Percentiles rank a stretch among this genome's conserved stretches.
Evolutionary conservation across 2,329 filamentous ascomycete species (phyloP).

Genomic region (Claviceps africana): DNA sequence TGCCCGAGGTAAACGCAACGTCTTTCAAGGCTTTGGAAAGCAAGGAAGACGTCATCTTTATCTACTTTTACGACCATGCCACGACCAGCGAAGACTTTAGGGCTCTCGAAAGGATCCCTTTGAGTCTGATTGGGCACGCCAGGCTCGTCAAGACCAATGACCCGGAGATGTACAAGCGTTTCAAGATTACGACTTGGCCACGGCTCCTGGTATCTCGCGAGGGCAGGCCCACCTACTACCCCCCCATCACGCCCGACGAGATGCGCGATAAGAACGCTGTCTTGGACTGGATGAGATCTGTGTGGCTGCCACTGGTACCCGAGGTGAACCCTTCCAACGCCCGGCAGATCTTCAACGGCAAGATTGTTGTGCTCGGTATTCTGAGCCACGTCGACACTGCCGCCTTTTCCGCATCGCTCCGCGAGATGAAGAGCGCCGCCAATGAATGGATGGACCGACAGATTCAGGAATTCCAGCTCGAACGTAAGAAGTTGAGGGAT

Average conservation of each 20-base stretch:
- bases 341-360: conserved; percentile 86
- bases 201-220: conserved; percentile 79
- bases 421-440: conserved; percentile 89
- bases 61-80: conserved; percentile 96
- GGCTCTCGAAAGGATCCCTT: conserved; percentile 71
- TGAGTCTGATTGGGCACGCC: conserved; percentile 81
- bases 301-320: conserved; percentile 91
- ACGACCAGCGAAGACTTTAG: conserved; percentile 85
- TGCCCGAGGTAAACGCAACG: conserved; percentile 66
- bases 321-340: conserved; percentile 87
- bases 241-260: conserved; percentile 70
- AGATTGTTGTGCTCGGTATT: conserved; percentile 85
- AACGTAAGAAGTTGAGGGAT: conserved; percentile 84
- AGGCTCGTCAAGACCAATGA: conserved; percentile 88
- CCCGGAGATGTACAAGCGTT: conserved; percentile 58
- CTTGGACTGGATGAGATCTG: conserved; percentile 84
- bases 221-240: conserved; percentile 81
- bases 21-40: conserved; percentile 73
- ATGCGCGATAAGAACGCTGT: conserved; percentile 77
- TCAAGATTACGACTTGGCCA: conserved; percentile 97
- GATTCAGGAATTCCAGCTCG: conserved; percentile 77
- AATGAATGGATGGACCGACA: conserved; percentile 98
- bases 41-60: conserved; percentile 88
- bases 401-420: conserved; percentile 62
- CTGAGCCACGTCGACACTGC: conserved; percentile 67